phyloP scores from a whole-genome alignment of 257 asterid species.

The Forsythia suspensa region DNA sequence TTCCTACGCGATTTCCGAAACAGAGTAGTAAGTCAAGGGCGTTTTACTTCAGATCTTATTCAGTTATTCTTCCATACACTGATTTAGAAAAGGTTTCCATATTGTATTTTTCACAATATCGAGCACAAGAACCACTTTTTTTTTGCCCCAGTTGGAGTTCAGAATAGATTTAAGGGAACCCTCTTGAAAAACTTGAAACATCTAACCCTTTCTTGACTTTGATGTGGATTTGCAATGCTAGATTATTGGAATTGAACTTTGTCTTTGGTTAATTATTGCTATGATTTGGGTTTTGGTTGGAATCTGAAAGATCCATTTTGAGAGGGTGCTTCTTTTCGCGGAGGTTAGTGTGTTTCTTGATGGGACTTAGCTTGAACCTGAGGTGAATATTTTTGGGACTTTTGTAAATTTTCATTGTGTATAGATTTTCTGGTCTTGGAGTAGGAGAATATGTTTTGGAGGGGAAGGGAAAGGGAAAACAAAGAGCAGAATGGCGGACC shows the following conservation, averaged over 20 bases:
- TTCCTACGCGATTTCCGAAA: neutral
- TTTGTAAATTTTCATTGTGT: conserved; percentile 1
- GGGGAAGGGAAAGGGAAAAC: conserved; percentile 68
- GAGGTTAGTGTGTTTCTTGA: conserved; percentile 15
- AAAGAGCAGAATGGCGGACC: conserved; percentile 84
- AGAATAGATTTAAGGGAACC: neutral
- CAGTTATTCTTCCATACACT: neutral
- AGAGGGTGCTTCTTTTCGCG: conserved; percentile 1
- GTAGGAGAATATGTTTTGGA: conserved; percentile 73
- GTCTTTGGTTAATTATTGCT: neutral
- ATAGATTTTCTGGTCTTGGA: conserved; percentile 1
- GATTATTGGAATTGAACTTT: neutral
- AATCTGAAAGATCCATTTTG: conserved; percentile 8
- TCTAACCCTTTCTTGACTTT: neutral
- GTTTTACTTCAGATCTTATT: neutral
- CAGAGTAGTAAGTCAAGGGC: neutral
- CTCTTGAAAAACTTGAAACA: conserved; percentile 5
- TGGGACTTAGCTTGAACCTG: conserved; percentile 24
- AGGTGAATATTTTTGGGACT: conserved; percentile 12
- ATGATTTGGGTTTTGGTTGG: conserved; percentile 15
- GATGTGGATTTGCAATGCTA: neutral
- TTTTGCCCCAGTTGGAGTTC: neutral
- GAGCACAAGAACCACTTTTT: neutral
- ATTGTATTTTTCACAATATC: neutral
- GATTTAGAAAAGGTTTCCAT: neutral